Conservation (phyloP, 2,329 filamentous ascomycete species). For the Talaromyces piceae region DNA sequence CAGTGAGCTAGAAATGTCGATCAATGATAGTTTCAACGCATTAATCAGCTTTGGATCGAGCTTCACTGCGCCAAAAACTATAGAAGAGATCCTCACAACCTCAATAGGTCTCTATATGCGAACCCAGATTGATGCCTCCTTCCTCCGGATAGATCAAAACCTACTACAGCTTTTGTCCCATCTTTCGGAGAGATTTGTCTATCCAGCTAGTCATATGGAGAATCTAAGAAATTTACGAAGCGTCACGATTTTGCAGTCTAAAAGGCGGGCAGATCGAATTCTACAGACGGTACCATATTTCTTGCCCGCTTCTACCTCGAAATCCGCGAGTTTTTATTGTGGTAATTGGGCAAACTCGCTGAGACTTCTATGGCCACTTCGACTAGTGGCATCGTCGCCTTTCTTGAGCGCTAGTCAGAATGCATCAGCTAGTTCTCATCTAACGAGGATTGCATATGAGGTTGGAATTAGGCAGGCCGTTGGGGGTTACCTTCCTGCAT, state of each 20-base stretch:
- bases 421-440: background rate
- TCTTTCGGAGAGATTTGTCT: background rate
- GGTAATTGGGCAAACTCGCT: background rate
- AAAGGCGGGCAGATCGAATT: background rate
- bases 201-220: background rate
- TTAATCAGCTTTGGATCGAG: background rate
- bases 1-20: background rate
- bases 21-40: background rate
- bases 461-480: constrained; percentile 4
- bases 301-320: background rate
- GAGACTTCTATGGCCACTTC: constrained; percentile 1
- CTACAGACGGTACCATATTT: background rate
- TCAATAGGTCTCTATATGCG: background rate
- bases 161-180: background rate
- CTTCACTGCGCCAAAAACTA: background rate
- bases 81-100: background rate
- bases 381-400: background rate
- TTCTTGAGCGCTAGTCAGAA: background rate
- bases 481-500: background rate
- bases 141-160: background rate
- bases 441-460: constrained; percentile 1
- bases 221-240: background rate
- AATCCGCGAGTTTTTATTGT: background rate
- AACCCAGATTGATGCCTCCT: constrained; percentile 2
- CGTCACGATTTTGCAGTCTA: background rate